Percentiles rank a stretch among this genome's conserved stretches.
Conservation (phyloP, 345 rosid species). For the Lepidium africanum region DNA sequence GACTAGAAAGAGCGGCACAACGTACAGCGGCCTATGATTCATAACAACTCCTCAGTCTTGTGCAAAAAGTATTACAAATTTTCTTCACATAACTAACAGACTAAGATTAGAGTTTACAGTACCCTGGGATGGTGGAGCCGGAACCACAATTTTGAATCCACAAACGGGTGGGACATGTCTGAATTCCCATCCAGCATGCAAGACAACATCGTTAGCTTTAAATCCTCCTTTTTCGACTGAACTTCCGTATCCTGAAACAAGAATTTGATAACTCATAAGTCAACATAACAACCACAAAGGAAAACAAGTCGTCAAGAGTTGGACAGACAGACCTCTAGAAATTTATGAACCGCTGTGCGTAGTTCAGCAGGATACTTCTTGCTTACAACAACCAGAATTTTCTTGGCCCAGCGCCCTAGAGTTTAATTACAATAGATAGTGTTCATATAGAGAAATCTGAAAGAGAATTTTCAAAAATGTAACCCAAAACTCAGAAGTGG, state of each 20-base stretch:
- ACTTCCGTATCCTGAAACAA: constrained; percentile 40
- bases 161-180: constrained; percentile 35
- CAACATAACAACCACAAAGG: neutral
- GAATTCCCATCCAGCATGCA: constrained; percentile 52
- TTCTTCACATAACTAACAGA: neutral
- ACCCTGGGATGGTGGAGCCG: constrained; percentile 88
- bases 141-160: constrained; percentile 82
- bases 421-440: constrained; percentile 1
- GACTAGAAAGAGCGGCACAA: constrained; percentile 54
- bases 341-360: constrained; percentile 41
- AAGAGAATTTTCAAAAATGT: neutral
- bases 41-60: constrained; percentile 16
- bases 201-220: constrained; percentile 45
- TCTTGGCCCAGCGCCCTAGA: constrained; percentile 73
- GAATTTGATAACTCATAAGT: constrained; percentile 8
- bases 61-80: neutral
- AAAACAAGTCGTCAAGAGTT: neutral
- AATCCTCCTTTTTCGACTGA: constrained; percentile 44
- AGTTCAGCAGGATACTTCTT: constrained; percentile 70
- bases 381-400: constrained; percentile 46
- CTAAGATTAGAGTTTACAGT: constrained; percentile 6
- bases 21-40: constrained; percentile 65
- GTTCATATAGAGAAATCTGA: neutral
- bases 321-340: constrained; percentile 50
- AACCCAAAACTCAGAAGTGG: neutral